Base-by-base conservation (phyloP, 805 yeast species). In the Helenozyma rhizophorensis region DNA sequence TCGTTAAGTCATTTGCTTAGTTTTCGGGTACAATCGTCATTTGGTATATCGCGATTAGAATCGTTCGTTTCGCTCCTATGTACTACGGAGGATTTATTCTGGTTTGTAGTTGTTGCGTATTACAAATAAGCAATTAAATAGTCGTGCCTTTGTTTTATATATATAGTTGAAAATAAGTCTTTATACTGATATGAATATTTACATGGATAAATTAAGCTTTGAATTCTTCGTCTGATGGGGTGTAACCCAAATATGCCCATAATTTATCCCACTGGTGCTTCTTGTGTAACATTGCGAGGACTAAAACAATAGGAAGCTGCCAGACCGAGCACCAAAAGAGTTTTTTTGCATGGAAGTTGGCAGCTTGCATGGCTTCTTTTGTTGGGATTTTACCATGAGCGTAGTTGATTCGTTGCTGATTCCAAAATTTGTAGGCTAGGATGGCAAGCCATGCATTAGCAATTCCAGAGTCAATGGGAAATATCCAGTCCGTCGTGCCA, bases 241-340 rank as follows among this genome's bases (percentile, higher is more conserved):
- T 28, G 9, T 19, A 14, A 11, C 40, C 37, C 24, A 64, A 33
- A 37, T 60, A 61, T n/a, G 31, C 33, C 34, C 62, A 58, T 21
- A 64, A 33, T 25, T 67, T 56, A 53, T 88, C 95, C 97, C 97
- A 90, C 54, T 88, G 87, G 5, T 96, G 96, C 55, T 81, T 81
- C 60, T 93, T 93, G 59, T 93, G 97, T 32, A 93, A 56, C 88
- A 93, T 90, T 1, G 97, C 97, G 39, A 93, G 64, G 13, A 88
- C 81, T 33, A 93, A 64, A 11, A 94, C 82, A 0, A 83, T 89
- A 0, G 99, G 98, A 28, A 93, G 63, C 48, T 93, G 97, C 79
- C 90, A 78, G 1, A 93, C 96, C 17, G 95, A 83, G 24, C 94
- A 86, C 95, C 96, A 85, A 56, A 93, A 93, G 26, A 89, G 71